A percentile compares a stretch with the other conserved stretches of the same genome.
Evolutionary conservation across 192 early-diverging fungal genomes (phyloP).

Genomic region (Rhizophagus prolifer): DNA sequence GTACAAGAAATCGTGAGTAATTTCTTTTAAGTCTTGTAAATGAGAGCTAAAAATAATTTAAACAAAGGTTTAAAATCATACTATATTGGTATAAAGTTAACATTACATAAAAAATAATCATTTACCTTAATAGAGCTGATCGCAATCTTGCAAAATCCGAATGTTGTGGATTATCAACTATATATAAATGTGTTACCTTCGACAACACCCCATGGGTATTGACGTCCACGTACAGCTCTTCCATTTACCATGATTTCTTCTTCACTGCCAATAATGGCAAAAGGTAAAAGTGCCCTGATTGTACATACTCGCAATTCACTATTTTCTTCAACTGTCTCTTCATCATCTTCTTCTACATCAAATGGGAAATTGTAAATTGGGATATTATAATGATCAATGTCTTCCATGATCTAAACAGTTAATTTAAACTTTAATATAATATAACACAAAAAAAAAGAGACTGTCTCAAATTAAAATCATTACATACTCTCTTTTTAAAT

Average conservation of each 20-base stretch:
- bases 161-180: conserved; percentile 93
- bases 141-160: conserved; percentile 95
- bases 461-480: conserved; percentile 31
- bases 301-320: conserved; percentile 73
- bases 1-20: conserved; percentile 94
- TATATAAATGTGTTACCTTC: conserved; percentile 44
- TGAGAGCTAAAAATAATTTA: conserved; percentile 72
- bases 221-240: conserved; percentile 86
- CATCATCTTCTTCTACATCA: conserved; percentile 95
- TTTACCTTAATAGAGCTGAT: conserved; percentile 79
- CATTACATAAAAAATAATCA: not conserved
- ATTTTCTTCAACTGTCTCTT: conserved; percentile 98
- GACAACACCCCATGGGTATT: conserved; percentile 96
- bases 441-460: conserved; percentile 19
- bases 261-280: conserved; percentile 95
- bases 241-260: conserved; percentile 83
- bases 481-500: conserved; percentile 84
- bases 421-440: conserved; percentile 1
- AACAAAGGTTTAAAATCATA: not conserved
- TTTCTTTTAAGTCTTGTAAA: conserved; percentile 95
- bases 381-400: conserved; percentile 93
- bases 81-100: not conserved
- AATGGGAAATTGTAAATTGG: conserved; percentile 98
- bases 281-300: conserved; percentile 72
- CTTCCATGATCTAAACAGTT: conserved; percentile 81